These are phyloP conservation scores for Hypoxylon sp. DNA, from an alignment of 2,329 filamentous ascomycete genomes.

Conservation along the genomic window DNA sequence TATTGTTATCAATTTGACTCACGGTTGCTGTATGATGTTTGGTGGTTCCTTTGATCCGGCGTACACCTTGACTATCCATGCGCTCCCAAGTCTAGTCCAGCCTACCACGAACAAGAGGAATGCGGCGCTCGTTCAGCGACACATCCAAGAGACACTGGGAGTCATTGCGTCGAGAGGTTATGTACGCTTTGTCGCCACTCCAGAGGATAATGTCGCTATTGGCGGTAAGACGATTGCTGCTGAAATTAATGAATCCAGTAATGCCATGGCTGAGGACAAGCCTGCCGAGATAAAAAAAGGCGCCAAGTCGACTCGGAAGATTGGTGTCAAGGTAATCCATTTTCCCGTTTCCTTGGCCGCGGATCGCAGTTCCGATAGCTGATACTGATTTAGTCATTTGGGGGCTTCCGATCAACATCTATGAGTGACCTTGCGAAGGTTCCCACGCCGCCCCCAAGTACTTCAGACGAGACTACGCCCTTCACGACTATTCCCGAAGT, in stretches of 20 bases:
- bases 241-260: constrained; percentile 73
- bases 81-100: constrained; percentile 77
- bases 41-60: constrained; percentile 83
- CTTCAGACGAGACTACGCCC: constrained; percentile 50
- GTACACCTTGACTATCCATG: constrained; percentile 82
- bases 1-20: constrained; percentile 82
- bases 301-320: constrained; percentile 49
- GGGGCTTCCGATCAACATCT: constrained; percentile 53
- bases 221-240: constrained; percentile 79
- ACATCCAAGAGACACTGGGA: constrained; percentile 78
- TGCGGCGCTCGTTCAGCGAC: constrained; percentile 81
- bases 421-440: constrained; percentile 46
- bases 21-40: constrained; percentile 81
- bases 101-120: constrained; percentile 86
- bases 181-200: constrained; percentile 78
- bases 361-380: constrained; percentile 34
- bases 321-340: constrained; percentile 50
- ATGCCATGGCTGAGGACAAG: constrained; percentile 54
- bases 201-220: constrained; percentile 80
- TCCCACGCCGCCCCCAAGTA: constrained; percentile 53
- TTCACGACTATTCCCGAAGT: constrained; percentile 52
- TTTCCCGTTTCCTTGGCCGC: constrained; percentile 21
- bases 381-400: constrained; percentile 52
- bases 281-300: constrained; percentile 43
- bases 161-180: constrained; percentile 78